Evolutionary conservation across 805 yeast species (phyloP), one percentile per base, ranked within the genome.

Genomic region (Cyberlindnera misumaiensis): DNA sequence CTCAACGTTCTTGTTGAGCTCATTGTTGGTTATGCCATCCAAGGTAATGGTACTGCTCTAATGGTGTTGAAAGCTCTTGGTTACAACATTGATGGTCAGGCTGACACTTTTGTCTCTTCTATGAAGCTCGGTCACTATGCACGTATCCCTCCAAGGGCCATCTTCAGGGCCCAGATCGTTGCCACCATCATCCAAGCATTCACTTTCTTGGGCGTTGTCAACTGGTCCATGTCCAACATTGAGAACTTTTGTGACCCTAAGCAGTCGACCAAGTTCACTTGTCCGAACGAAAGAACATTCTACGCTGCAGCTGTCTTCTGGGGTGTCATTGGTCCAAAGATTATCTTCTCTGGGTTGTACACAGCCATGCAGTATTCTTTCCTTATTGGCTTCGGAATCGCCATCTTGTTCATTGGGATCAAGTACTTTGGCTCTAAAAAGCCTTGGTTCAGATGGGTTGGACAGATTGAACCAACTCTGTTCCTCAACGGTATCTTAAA

Each of bases 341-440:
- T 72, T 47, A 74, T 75, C 13, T 76, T 76, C 56, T 64, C 70
- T 36, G 73, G 74, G 0, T 53, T 79, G 14, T 80, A 80, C 51
- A 85, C 86, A 1, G 61, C 70, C 11, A 60, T 80, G 42, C 72
- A 75, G 53, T 80, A 77, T 73, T 74, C 83, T 44, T 80, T 80
- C 65, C 61, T 80, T 24, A 62, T 76, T 39, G 86, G 87, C 7
- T 56, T 55, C 41, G 45, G 70, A 46, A 32, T 56, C 5, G 62
- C 59, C 6, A 9, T 58, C 6, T 63, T 49, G 10, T 59, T 61
- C 42, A 57, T 60, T 32, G 45, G 44, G 4, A 30, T 59, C 42
- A 55, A 42, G 30, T 40, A 38, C 64, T 35, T 42, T 35, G 68
- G 36, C 11, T 27, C 31, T n/a, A 42, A 38, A 22, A 24, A 34